Percentiles rank a stretch among this genome's conserved stretches.
Evolutionary conservation across 192 early-diverging fungal species (phyloP).

Genomic region (Backusella sp.): DNA sequence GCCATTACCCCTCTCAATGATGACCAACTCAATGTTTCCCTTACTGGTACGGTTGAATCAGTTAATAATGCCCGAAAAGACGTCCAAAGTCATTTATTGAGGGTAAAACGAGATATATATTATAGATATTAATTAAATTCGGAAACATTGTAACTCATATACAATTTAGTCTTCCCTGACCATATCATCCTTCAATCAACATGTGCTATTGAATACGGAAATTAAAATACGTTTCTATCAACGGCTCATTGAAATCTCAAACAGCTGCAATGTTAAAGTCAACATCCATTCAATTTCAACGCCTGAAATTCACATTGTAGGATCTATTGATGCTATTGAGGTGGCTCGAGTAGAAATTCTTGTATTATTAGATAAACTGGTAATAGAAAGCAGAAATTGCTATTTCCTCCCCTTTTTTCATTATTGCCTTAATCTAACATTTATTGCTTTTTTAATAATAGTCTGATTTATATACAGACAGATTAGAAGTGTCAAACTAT

Average conservation of each 20-base stretch:
- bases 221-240: background rate
- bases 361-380: constrained; percentile 32
- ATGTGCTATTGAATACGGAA: background rate
- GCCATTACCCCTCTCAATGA: background rate
- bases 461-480: constrained; percentile 18
- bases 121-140: background rate
- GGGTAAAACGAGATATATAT: background rate
- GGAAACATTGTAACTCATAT: background rate
- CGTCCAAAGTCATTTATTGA: background rate
- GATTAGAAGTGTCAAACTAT: constrained; percentile 23
- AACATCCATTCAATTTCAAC: constrained; percentile 1
- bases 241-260: constrained; percentile 7
- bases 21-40: background rate
- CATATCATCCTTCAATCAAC: background rate
- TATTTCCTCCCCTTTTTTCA: background rate
- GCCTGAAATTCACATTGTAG: constrained; percentile 17
- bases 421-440: constrained; percentile 2
- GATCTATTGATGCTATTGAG: constrained; percentile 20
- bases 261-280: background rate
- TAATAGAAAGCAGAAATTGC: background rate
- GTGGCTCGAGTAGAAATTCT: constrained; percentile 21
- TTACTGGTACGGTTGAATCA: background rate
- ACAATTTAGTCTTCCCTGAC: background rate
- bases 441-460: constrained; percentile 19
- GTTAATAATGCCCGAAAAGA: background rate